Evolutionary conservation across 1,284 basidiomycete species (phyloP).

Genomic region (Xerocomus amazonicus): DNA sequence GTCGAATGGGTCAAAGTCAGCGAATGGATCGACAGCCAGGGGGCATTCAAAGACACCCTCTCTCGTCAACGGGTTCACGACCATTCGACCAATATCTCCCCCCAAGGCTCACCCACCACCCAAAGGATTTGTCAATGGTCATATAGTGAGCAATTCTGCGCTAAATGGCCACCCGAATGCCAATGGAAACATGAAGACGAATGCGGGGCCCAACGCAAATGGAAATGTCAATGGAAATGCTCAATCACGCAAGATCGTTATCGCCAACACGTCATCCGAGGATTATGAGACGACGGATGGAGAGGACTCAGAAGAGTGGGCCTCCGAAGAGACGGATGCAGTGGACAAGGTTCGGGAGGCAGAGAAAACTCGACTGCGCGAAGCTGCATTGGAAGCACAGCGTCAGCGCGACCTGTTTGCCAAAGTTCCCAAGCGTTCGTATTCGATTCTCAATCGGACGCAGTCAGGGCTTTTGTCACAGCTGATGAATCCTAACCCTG

Average conservation of each 20-base stretch:
- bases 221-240: conserved; percentile 11
- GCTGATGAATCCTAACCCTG: conserved; percentile 67
- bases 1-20: conserved; percentile 46
- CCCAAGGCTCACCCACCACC: conserved; percentile 17
- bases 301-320: conserved; percentile 52
- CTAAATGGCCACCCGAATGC: conserved; percentile 17
- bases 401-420: conserved; percentile 73
- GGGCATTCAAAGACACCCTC: conserved; percentile 3
- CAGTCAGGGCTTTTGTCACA: conserved; percentile 60
- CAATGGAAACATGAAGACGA: conserved; percentile 16
- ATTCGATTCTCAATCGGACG: conserved; percentile 54
- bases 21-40: conserved; percentile 23
- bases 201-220: conserved; percentile 7
- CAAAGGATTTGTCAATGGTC: conserved; percentile 10
- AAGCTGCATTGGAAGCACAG: conserved; percentile 59
- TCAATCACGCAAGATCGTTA: conserved; percentile 34
- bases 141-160: not conserved
- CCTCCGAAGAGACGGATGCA: conserved; percentile 47
- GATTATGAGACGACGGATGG: conserved; percentile 47
- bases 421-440: conserved; percentile 67
- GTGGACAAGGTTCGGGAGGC: conserved; percentile 34
- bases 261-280: conserved; percentile 35
- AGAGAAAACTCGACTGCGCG: conserved; percentile 36
- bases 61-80: conserved; percentile 16
- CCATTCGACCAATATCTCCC: conserved; percentile 8